Percentiles rank a stretch among this genome's conserved stretches.
Conservation (phyloP, 2,329 filamentous ascomycete genomes). For the Chaetothyriales sp. region DNA sequence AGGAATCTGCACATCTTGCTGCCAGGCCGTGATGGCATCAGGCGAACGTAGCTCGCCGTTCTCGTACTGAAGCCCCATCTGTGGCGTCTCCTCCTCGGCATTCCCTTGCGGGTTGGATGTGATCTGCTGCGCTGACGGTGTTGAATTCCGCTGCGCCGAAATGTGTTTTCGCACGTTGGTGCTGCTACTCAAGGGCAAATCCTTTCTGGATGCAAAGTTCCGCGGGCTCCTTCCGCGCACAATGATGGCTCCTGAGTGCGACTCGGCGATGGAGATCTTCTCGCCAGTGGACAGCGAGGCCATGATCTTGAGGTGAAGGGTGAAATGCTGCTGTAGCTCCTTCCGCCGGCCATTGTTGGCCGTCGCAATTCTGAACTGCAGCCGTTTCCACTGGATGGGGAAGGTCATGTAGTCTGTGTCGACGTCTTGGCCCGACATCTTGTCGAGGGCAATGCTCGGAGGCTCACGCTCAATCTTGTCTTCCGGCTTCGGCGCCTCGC, state of each 20-base stretch:
- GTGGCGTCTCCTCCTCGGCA: conserved; percentile 7
- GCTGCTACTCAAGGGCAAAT: conserved; percentile 71
- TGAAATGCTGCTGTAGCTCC: conserved; percentile 91
- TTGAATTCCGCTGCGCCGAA: conserved; percentile 13
- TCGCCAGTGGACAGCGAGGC: conserved; percentile 70
- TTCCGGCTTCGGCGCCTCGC: conserved; percentile 37
- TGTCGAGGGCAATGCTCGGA: conserved; percentile 58
- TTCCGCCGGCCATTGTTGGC: conserved; percentile 91
- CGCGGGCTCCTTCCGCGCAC: conserved; percentile 83
- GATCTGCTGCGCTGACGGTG: conserved; percentile 14
- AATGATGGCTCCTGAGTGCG: conserved; percentile 78
- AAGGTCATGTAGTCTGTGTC: conserved; percentile 80
- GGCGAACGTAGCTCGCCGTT: conserved; percentile 6
- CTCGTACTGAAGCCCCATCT: conserved; percentile 8
- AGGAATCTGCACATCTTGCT: conserved; percentile 7
- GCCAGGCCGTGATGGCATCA: conserved; percentile 6
- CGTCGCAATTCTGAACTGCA: conserved; percentile 89
- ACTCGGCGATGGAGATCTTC: conserved; percentile 68
- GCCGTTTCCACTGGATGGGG: conserved; percentile 80
- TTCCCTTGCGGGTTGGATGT: conserved; percentile 16
- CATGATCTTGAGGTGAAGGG: conserved; percentile 71
- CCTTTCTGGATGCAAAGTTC: conserved; percentile 88
- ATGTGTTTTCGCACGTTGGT: conserved; percentile 60
- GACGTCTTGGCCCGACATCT: conserved; percentile 49
- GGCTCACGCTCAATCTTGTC: conserved; percentile 72